A percentile compares a stretch with the other conserved stretches of the same genome.
Evolutionary conservation across 345 rosid species (phyloP).

Genomic region (Eucalyptus erythrocorys): DNA sequence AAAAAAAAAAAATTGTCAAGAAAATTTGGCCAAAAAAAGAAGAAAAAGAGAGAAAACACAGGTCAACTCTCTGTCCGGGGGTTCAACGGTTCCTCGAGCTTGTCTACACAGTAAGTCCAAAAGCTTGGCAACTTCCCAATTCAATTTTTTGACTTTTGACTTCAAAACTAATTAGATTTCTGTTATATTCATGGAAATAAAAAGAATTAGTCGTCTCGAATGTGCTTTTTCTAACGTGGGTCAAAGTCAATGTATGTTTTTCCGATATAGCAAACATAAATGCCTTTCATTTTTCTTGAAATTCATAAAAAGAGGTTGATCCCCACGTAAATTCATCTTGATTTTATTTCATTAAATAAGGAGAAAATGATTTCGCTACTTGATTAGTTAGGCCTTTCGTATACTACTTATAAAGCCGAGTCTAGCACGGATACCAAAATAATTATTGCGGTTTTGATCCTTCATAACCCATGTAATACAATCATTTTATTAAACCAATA

Average conservation of each 20-base stretch:
- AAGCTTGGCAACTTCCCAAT: background rate
- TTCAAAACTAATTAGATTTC: background rate
- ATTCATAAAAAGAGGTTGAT: background rate
- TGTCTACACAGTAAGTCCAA: background rate
- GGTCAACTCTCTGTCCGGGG: background rate
- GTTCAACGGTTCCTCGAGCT: background rate
- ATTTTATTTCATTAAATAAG: background rate
- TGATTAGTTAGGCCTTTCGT: background rate
- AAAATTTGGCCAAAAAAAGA: background rate
- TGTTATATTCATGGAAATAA: background rate
- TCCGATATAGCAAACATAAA: background rate
- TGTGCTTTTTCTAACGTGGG: background rate
- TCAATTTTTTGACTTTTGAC: background rate
- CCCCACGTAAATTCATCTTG: fast-evolving
- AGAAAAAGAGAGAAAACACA: background rate
- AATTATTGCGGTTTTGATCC: background rate
- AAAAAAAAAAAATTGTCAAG: background rate
- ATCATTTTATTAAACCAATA: background rate
- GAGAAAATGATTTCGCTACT: background rate
- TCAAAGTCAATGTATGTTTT: background rate
- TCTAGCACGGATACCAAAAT: background rate
- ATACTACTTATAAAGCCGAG: background rate
- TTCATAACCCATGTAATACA: background rate
- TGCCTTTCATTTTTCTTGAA: background rate
- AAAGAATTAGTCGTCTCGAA: background rate